These are phyloP conservation scores for Anacardium occidentale DNA, from an alignment of 345 rosid species.

Conservation along the genomic window DNA sequence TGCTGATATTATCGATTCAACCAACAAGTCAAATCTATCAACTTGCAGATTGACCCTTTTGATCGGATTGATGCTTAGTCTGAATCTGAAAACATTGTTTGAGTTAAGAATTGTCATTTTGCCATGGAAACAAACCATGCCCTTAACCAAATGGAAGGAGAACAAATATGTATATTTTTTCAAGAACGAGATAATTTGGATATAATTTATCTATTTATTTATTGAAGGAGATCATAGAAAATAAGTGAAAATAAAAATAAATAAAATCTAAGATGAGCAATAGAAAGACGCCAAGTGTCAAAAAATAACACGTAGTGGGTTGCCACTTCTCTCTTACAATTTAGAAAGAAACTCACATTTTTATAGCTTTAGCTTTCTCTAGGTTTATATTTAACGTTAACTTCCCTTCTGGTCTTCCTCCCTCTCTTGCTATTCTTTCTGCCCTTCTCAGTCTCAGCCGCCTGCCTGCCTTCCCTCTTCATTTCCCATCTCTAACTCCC, in stretches of 20 bases:
- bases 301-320: not conserved
- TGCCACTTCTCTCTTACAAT: not conserved
- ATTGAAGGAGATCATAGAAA: not conserved
- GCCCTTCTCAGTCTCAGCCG: slow-evolving; percentile 24
- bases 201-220: no score
- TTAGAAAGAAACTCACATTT: not conserved
- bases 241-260: not conserved
- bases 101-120: no score
- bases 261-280: not conserved
- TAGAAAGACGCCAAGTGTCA: not conserved
- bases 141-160: no score
- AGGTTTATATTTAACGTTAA: slow-evolving; percentile 24
- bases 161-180: no score
- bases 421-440: not conserved
- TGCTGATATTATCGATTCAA: no score
- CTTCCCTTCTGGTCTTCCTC: slow-evolving; percentile 17
- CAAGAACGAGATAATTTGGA: no score
- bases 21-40: no score
- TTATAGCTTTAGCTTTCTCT: not conserved
- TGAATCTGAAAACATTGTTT: no score
- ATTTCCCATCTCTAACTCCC: slow-evolving; percentile 28
- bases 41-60: no score
- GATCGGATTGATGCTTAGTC: no score
- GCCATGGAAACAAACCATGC: no score
- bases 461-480: slow-evolving; percentile 28